These are phyloP conservation scores for Aurinia saxatilis DNA, from an alignment of 345 rosid genomes.

Conservation along the genomic window DNA sequence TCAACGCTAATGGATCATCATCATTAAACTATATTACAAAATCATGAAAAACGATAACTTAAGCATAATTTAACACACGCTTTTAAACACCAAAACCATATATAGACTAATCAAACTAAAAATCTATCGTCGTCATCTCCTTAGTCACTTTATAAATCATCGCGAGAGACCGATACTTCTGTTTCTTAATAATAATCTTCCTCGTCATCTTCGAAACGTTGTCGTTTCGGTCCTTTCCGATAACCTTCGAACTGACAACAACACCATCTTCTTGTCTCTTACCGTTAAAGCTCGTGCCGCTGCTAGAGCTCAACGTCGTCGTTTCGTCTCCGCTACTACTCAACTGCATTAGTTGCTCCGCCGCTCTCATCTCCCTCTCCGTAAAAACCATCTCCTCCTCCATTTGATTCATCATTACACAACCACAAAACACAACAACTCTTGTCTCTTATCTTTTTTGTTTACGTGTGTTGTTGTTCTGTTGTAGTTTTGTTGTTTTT, in stretches of 20 bases:
- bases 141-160: constrained; percentile 18
- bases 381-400: constrained; percentile 12
- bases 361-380: constrained; percentile 21
- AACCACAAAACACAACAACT: neutral
- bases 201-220: neutral
- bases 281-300: constrained; percentile 4
- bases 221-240: constrained; percentile 2
- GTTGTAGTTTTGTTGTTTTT: neutral
- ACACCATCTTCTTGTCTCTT: constrained; percentile 15
- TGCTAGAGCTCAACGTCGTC: constrained; percentile 17
- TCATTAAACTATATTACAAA: neutral
- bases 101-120: constrained; percentile 3
- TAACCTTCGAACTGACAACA: constrained; percentile 4
- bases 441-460: neutral
- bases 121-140: neutral
- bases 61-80: neutral
- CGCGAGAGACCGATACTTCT: constrained; percentile 20
- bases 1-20: neutral
- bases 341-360: constrained; percentile 22
- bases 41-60: neutral
- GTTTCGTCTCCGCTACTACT: constrained; percentile 24
- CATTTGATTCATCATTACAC: too few relatives aligned
- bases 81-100: too few relatives aligned
- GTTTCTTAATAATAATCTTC: neutral
- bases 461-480: neutral